These are phyloP conservation scores for Globisporangium abappressorium DNA, from an alignment of 352 stramenopile genomes.

Conservation along the genomic window DNA sequence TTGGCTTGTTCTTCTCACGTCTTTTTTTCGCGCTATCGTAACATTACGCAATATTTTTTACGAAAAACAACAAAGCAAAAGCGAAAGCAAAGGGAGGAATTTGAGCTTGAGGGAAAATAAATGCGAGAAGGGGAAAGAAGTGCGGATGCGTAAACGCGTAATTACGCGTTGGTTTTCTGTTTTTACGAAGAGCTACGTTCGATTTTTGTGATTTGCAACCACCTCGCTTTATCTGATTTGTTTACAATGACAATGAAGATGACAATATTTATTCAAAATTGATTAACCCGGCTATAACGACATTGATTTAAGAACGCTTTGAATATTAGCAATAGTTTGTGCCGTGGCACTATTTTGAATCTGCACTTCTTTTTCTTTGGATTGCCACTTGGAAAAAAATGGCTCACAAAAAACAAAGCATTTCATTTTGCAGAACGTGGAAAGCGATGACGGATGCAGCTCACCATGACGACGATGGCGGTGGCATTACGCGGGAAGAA, in stretches of 20 bases:
- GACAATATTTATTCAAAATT: background rate
- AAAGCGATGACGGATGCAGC: background rate
- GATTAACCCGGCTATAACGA: background rate
- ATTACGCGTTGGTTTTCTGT: constrained; percentile 1
- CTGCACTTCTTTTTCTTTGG: background rate
- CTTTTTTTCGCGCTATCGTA: constrained; percentile 11
- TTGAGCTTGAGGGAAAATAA: background rate
- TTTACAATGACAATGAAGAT: background rate
- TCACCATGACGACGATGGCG: constrained; percentile 1
- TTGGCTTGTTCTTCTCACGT: constrained; percentile 12
- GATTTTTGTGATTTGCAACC: background rate
- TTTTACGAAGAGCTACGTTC: constrained; percentile 1
- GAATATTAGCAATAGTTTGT: background rate
- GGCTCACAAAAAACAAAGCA: constrained; percentile 5
- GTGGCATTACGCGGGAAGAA: background rate
- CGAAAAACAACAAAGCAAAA: background rate
- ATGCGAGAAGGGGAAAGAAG: background rate
- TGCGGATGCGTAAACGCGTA: background rate
- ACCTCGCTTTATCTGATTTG: background rate
- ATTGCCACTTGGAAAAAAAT: background rate
- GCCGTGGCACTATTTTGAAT: background rate
- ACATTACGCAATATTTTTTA: constrained; percentile 7
- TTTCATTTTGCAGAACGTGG: background rate
- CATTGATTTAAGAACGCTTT: background rate
- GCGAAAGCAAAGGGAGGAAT: background rate